phyloP scores from a whole-genome alignment of 2,329 filamentous ascomycete genomes.

The Epichloe hybrida region DNA sequence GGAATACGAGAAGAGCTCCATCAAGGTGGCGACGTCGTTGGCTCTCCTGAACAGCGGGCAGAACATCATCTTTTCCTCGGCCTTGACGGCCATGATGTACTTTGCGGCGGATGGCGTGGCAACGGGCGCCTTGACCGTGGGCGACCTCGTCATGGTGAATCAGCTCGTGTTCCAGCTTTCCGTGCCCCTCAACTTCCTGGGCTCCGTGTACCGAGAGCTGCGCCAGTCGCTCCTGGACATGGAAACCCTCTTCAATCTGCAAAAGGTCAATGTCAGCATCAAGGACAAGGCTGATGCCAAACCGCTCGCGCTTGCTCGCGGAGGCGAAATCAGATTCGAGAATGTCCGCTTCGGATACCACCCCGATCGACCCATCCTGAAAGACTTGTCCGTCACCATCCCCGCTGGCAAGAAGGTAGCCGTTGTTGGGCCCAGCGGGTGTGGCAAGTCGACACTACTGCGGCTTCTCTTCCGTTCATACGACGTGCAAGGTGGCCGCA shows the following conservation, averaged over 20 bases:
- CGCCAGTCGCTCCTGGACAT: constrained; percentile 92
- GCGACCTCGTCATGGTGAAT: constrained; percentile 97
- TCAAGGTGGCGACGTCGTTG: constrained; percentile 90
- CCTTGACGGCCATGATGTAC: constrained; percentile 96
- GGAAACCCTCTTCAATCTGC: constrained; percentile 94
- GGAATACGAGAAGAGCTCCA: constrained; percentile 83
- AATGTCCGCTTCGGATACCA: constrained; percentile 93
- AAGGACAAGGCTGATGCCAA: constrained; percentile 64
- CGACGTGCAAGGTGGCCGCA: constrained; percentile 71
- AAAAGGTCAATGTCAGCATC: constrained; percentile 88
- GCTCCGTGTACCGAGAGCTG: constrained; percentile 93
- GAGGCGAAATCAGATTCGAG: constrained; percentile 86
- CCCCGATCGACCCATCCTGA: constrained; percentile 72
- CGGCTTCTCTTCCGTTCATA: constrained; percentile 89
- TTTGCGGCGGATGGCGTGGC: constrained; percentile 84
- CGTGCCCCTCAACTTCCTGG: constrained; percentile 91
- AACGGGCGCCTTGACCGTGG: constrained; percentile 68
- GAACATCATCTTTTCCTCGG: constrained; percentile 91
- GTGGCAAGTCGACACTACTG: constrained; percentile 89
- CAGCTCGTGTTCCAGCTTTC: constrained; percentile 97
- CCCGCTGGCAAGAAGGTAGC: constrained; percentile 93
- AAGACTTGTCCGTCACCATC: constrained; percentile 74
- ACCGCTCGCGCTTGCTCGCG: constrained; percentile 55
- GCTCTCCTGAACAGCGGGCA: constrained; percentile 90
- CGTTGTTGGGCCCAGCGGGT: constrained; percentile 87